Base-by-base conservation (phyloP, 1,139 yeast species). In the Yamadazyma triangularis region DNA sequence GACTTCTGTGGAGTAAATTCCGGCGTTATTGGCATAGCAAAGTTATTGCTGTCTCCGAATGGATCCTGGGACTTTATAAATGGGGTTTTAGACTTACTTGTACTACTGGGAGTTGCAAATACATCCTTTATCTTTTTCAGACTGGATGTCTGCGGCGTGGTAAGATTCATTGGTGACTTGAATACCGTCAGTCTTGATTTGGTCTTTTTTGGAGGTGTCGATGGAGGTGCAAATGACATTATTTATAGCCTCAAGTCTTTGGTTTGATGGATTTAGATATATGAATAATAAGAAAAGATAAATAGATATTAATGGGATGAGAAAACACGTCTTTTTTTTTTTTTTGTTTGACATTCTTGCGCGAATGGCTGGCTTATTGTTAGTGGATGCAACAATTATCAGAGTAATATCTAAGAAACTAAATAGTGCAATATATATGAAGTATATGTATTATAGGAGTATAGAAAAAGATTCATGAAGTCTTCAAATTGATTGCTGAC, bases 1-100 rank as follows among this genome's bases (percentile, higher is more conserved):
- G 59, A 52, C 28, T 50, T 52, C n/a, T 58, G 60, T 2, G 70
- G 68, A 4, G 68, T 63, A 40, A 50, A 50, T 21, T 58, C 66
- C 4, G 68, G 68, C 4, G 66, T 54, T 4, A 55, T 36, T 7
- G 62, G 63, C 25, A 52, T 26, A 14, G 32, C 28, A 15, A 15
- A 29, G 16, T 27, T 29, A n/a, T 33, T 33, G 26, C 20, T 18
- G 8, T 18, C 9, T 18, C 9, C 20, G 9, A 7, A 7, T 9
- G 6, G 20, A 7, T 9, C 15, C 20, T 23, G 13, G 25, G 21
- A n/a, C 20, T 15, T 9, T 5, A 6, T 22, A 13, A 22, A 6
- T 18, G 20, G 20, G 6, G 20, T 18, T 6, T 13, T 24, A n/a
- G 14, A 15, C 20, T 26, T 30, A 15, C 22, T 25, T 13, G 6